Evolutionary conservation across 495 filamentous ascomycete genomes (phyloP), one percentile per base, ranked within the genome.

Genomic region (Tuber borchii): DNA sequence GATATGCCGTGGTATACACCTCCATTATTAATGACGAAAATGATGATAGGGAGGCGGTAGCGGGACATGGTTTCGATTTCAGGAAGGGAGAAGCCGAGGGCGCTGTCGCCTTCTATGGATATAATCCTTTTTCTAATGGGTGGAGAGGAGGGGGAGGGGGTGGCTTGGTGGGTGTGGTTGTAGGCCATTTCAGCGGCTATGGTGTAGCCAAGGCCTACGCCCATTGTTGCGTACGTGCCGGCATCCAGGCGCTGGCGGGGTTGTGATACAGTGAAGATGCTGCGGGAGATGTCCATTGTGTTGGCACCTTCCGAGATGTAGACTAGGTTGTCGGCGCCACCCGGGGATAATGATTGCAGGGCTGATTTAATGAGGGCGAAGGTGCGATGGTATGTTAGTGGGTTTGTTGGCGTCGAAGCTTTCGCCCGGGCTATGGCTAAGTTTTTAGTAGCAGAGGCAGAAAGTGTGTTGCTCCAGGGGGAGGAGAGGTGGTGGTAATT

Each of bases 291-390:
- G 78, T 90, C 89, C 90, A 91, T 90, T 22, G 89, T 90, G 82
- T 91, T 91, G 39, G 89, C 89, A 69, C 90, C 90, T 84, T 91
- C 90, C 2, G 89, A 90, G 73, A 91, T 84, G 76, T 90, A 90
- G 26, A 91, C 87, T 40, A 90, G 86, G 73, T 84, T 81, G 16
- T 88, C 88, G 82, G 86, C 5, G 83, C 83, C 61, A 85, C 80
- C 31, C n/a, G 69, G 78, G 85, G 85, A 48, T 12, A 84, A 73
- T 0, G 69, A 40, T 26, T 83, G 76, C 0, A 85, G 77, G 10
- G 86, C 85, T 0, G 80, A 73, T 70, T 88, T 87, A 80, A 91
- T 88, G 73, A 88, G 83, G 37, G 87, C 83, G 82, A 89, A 90
- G 22, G 86, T 86, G 40, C 85, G 85, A 19, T 86, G 86, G 79